Evolutionary conservation across 768 basidiomycete genomes (phyloP).

Genomic region (Phaeotremella skinneri): DNA sequence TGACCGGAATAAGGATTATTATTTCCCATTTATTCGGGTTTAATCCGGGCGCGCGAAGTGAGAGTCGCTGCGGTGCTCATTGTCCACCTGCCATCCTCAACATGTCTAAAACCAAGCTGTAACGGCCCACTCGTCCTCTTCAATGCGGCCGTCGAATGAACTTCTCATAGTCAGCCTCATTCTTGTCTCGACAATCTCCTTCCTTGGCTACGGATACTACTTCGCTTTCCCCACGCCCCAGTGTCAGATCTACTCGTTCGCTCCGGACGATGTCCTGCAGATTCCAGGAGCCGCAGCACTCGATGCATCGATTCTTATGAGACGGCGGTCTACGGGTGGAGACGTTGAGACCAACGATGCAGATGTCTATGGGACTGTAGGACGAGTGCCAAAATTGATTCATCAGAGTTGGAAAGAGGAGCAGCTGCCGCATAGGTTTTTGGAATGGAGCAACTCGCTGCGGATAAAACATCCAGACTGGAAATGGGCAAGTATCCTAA

Average conservation of each 20-base stretch:
- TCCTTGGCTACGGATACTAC: slow-evolving; percentile 1
- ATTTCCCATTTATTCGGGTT: too few relatives aligned
- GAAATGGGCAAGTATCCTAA: slow-evolving; percentile 22
- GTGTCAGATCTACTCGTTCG: neutral
- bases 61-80: too few relatives aligned
- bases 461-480: slow-evolving; percentile 20
- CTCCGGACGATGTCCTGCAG: neutral
- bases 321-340: neutral
- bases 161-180: neutral
- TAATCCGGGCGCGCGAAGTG: too few relatives aligned
- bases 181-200: neutral
- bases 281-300: neutral
- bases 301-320: neutral
- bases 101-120: too few relatives aligned
- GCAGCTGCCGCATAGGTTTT: slow-evolving; percentile 19
- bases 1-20: too few relatives aligned
- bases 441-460: slow-evolving; percentile 16
- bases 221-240: neutral
- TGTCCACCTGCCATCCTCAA: too few relatives aligned
- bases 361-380: neutral
- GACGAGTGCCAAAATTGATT: slow-evolving; percentile 14
- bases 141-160: neutral
- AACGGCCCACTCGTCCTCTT: too few relatives aligned
- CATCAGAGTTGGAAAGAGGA: slow-evolving; percentile 32
- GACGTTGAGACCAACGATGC: neutral